Evolutionary conservation across 495 filamentous ascomycete species (phyloP), one percentile per base, ranked within the genome.

Genomic region (Talaromyces thailandensis): DNA sequence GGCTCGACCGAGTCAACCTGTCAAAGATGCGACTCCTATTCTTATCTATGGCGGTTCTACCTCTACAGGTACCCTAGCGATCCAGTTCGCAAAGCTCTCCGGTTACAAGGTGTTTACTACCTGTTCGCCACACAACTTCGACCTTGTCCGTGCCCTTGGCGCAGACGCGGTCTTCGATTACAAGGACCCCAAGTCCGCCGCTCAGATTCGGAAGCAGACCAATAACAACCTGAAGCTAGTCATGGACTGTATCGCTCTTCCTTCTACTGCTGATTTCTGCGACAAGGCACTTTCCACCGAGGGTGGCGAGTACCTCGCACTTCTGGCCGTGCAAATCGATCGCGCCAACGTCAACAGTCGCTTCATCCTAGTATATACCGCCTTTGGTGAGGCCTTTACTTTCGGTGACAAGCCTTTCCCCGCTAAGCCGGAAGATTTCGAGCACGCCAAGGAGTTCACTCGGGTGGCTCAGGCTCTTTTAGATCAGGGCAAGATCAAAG

Each of bases 141-240:
- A 77, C 4, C 67, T 86, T 5, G 78, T 81, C 14, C 69, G 71
- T 24, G 67, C 62, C 4, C 76, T 76, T n/a, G 85, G 86, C 5
- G 84, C 83, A 0, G 74, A 74, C 35, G 65, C 70, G 9, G 77
- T 79, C 0, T 86, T 84, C 63, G 82, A 88, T 69, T 87, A 87
- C 68, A 69, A 73, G 3, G 69, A 69, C 0, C 67, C 76, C 1
- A 69, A 71, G 2, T 76, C 73, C 61, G 76, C 74, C 0, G 65
- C 73, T 2, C 72, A 82, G 25, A 83, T 83, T 59, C 63, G 70
- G 3, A 28, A 60, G 6, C 64, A 70, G 8, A 79, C 78, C 4
- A 68, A 71, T 51, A 75, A 75, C 56, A 31, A 48, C 1, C 73
- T 82, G 7, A 58, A 65, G 6, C 72, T 73, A 56, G 74, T 67